phyloP scores from a whole-genome alignment of 306 rosid species.

The Adenanthera pavonina region DNA sequence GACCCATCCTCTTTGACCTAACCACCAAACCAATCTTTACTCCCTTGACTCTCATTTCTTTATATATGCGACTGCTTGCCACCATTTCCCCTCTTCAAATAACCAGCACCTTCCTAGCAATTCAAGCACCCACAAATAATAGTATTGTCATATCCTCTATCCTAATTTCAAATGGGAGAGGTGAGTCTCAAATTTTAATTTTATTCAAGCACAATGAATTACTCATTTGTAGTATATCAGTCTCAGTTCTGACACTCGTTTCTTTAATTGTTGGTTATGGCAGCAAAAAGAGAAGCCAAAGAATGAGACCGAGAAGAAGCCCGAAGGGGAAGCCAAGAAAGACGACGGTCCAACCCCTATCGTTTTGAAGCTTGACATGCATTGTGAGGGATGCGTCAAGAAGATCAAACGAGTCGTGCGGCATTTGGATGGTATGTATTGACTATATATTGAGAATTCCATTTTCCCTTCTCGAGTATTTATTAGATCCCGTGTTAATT shows the following conservation, averaged over 20 bases:
- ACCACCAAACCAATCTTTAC: constrained; percentile 13
- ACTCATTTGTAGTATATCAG: background rate
- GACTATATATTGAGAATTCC: background rate
- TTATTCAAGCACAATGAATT: background rate
- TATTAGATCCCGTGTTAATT: background rate
- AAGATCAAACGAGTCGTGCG: constrained; percentile 67
- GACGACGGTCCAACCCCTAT: constrained; percentile 50
- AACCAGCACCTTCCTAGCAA: constrained; percentile 20
- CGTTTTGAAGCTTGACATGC: constrained; percentile 74
- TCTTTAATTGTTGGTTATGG: background rate
- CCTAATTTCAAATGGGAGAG: constrained; percentile 62
- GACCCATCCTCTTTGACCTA: background rate
- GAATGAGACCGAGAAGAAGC: constrained; percentile 63
- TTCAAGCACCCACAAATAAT: background rate
- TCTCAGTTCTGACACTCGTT: background rate
- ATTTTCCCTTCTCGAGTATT: background rate
- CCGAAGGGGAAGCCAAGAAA: constrained; percentile 54
- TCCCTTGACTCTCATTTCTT: background rate
- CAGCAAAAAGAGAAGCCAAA: constrained; percentile 50
- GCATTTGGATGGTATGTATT: constrained; percentile 63
- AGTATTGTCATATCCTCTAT: background rate
- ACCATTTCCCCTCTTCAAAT: constrained; percentile 33
- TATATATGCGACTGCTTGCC: constrained; percentile 37
- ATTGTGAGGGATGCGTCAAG: constrained; percentile 88
- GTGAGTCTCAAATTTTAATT: constrained; percentile 45